These are phyloP conservation scores for Ceriops tagal DNA, from an alignment of 345 rosid species.

Conservation along the genomic window DNA sequence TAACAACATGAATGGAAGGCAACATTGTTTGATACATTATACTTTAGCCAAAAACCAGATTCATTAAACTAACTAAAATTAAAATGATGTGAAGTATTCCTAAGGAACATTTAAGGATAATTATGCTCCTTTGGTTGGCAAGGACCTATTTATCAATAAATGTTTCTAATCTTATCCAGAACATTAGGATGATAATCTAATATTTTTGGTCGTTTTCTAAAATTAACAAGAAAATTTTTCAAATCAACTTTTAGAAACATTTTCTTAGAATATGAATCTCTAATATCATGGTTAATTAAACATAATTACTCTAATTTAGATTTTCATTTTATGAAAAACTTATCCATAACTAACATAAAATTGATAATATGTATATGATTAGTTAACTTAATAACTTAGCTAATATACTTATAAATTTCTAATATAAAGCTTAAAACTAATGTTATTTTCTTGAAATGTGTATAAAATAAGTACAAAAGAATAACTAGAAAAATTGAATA, in stretches of 20 bases:
- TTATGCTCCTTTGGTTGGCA: neutral
- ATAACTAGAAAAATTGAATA: too few relatives aligned
- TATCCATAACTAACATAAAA: too few relatives aligned
- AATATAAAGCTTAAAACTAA: too few relatives aligned
- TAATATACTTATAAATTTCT: too few relatives aligned
- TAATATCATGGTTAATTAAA: too few relatives aligned
- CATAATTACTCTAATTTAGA: too few relatives aligned
- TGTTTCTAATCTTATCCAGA: neutral
- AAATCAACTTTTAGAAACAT: neutral
- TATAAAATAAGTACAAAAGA: too few relatives aligned
- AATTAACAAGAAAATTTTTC: neutral
- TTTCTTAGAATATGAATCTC: neutral
- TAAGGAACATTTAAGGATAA: neutral
- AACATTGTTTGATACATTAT: neutral
- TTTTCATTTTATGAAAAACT: too few relatives aligned
- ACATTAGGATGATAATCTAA: conserved; percentile 8
- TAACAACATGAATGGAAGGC: neutral
- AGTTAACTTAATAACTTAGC: too few relatives aligned
- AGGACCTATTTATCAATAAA: neutral
- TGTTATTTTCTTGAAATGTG: too few relatives aligned
- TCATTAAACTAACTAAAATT: conserved; percentile 1
- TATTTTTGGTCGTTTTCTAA: neutral
- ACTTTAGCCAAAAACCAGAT: conserved; percentile 2
- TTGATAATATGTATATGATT: too few relatives aligned
- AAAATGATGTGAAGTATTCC: neutral